A percentile compares a stretch with the other conserved stretches of the same genome.
These are phyloP conservation scores for Phytomonas sp. DNA, from an alignment of 208 protist genomes.

Conservation along the genomic window DNA sequence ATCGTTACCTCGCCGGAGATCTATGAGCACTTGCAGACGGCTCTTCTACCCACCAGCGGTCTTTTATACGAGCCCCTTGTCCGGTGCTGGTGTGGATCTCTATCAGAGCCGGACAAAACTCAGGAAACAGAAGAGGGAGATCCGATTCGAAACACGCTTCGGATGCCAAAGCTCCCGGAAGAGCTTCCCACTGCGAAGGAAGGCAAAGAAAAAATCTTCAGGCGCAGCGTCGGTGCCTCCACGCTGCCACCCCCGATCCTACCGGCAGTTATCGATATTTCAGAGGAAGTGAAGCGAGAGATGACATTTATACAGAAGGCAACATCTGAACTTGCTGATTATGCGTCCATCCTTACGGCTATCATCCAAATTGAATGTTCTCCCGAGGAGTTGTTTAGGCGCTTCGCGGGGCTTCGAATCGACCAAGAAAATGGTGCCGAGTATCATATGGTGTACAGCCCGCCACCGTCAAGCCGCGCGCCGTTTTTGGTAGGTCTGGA, in stretches of 20 bases:
- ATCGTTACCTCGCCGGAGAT: slow-evolving; percentile 27
- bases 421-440: slow-evolving; percentile 65
- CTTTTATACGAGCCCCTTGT: slow-evolving; percentile 10
- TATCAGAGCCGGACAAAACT: not conserved
- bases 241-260: slow-evolving; percentile 64
- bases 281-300: slow-evolving; percentile 28
- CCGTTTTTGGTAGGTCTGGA: slow-evolving; percentile 59
- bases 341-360: slow-evolving; percentile 31
- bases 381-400: slow-evolving; percentile 57
- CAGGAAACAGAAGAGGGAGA: slow-evolving; percentile 10
- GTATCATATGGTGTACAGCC: slow-evolving; percentile 79
- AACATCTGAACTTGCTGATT: slow-evolving; percentile 24
- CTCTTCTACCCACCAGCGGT: not conserved
- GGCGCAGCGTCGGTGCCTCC: slow-evolving; percentile 28
- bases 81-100: not conserved
- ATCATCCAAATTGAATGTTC: slow-evolving; percentile 62
- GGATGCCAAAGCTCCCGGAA: not conserved
- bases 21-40: slow-evolving; percentile 22
- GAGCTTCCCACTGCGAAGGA: not conserved
- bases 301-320: slow-evolving; percentile 31
- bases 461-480: slow-evolving; percentile 57
- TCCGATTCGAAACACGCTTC: slow-evolving; percentile 11
- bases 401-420: slow-evolving; percentile 73
- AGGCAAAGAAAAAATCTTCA: not conserved
- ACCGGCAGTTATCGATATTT: slow-evolving; percentile 45